Base-by-base conservation (phyloP, 1,284 basidiomycete genomes). In the Grifola frondosa region DNA sequence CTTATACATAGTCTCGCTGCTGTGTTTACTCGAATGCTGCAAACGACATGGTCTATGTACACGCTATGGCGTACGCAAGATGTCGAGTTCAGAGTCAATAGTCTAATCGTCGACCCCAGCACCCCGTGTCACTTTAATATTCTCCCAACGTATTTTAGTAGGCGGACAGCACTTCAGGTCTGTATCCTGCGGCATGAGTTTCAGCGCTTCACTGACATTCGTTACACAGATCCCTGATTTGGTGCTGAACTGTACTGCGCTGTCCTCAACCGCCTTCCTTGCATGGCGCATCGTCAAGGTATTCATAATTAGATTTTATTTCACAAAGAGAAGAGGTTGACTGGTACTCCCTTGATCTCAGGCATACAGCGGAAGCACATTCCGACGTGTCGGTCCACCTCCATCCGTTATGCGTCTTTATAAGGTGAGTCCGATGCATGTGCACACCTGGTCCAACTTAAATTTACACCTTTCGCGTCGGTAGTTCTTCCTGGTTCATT, bases 341-440 rank as follows among this genome's bases (percentile, higher is more conserved):
- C 33, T 40, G 46, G 22, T 47, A 36, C 38, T 48, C 42, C 37
- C 35, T 21, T 24, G 24, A 43, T 20, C 28, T 42, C 36, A 78
- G 73, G 57, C 66, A 2, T 81, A 74, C 61, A 71, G 62, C 40
- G 60, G 58, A 0, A 67, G 74, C 24, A 74, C 76, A 1, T 75
- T 81, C 59, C 75, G 70, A 45, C 71, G 70, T 32, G 70, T 78
- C 10, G 78, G 78, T 3, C 77, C 79, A 2, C 77, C 78, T 0
- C 57, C 63, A 17, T 64, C 69, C 21, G 66, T 82, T 49, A 66
- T 72, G 49, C 68, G 68, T 8, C 68, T 80, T 36, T 72, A 81
- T 63, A 71, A 70, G 58, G 77, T 77, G 43, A 34, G 63, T 49
- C 10, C 7, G 32, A 42, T 7, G 7, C 23, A 7, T 19, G 1